Conservation (phyloP, 108 stramenopile genomes). For the Cylindrotheca fusiformis region DNA sequence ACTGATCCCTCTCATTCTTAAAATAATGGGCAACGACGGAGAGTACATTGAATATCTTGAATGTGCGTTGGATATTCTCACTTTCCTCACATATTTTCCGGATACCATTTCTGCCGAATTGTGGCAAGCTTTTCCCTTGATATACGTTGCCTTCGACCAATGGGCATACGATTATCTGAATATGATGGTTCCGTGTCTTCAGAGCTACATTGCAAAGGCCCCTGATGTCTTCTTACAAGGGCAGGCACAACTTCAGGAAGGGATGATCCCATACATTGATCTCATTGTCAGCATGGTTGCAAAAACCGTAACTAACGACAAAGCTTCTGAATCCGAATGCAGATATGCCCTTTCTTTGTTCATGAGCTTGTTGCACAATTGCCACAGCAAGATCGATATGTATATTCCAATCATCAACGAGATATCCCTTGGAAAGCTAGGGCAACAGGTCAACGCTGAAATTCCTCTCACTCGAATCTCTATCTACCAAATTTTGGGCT, state of each 20-base stretch:
- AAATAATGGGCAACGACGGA: conserved; percentile 88
- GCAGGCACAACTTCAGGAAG: conserved; percentile 53
- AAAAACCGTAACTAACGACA: conserved; percentile 83
- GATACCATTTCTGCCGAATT: conserved; percentile 75
- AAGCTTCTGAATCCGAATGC: conserved; percentile 84
- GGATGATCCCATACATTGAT: conserved; percentile 72
- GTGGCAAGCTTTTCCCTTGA: conserved; percentile 92
- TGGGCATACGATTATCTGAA: conserved; percentile 96
- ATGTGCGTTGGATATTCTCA: conserved; percentile 89
- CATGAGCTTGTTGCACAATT: conserved; percentile 90
- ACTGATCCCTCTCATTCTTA: conserved; percentile 83
- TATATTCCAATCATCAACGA: conserved; percentile 86
- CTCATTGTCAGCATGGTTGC: conserved; percentile 85
- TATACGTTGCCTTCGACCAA: conserved; percentile 88
- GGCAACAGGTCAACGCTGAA: conserved; percentile 76
- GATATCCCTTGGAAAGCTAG: conserved; percentile 75
- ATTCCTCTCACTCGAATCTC: conserved; percentile 66
- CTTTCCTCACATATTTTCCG: conserved; percentile 93
- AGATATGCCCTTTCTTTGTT: conserved; percentile 80
- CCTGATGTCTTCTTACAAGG: conserved; percentile 70
- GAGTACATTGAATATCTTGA: conserved; percentile 95
- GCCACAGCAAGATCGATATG: conserved; percentile 74
- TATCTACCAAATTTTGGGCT: conserved; percentile 83
- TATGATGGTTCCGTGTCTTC: conserved; percentile 91
- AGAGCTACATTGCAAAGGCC: conserved; percentile 90